Conservation (phyloP, 108 stramenopile genomes). For the Nannochloropsis gaditana region DNA sequence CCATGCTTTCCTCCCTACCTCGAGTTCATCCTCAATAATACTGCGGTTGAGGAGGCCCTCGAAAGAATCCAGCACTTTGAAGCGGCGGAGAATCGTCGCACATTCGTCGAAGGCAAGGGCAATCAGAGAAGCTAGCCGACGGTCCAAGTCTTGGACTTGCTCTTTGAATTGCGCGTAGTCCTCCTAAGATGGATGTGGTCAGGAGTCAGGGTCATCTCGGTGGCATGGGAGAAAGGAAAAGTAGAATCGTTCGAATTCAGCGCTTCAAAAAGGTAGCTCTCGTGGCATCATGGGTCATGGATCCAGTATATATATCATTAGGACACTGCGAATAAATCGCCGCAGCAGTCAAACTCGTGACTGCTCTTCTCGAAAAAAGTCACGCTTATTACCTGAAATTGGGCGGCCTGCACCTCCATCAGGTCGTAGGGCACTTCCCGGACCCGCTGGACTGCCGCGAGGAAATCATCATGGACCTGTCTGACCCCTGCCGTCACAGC, state of each 20-base stretch:
- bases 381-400: constrained; percentile 27
- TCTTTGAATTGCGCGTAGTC: neutral
- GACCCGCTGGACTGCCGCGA: constrained; percentile 62
- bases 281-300: too few relatives aligned
- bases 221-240: too few relatives aligned
- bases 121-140: constrained; percentile 71
- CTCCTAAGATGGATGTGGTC: neutral
- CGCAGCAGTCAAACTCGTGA: too few relatives aligned
- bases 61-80: constrained; percentile 75
- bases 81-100: constrained; percentile 71
- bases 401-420: constrained; percentile 70
- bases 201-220: too few relatives aligned
- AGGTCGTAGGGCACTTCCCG: constrained; percentile 77
- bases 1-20: neutral
- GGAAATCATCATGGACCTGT: constrained; percentile 72
- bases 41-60: constrained; percentile 75
- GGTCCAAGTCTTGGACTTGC: constrained; percentile 73
- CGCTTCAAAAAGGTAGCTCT: too few relatives aligned
- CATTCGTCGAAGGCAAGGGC: constrained; percentile 79
- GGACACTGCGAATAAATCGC: too few relatives aligned
- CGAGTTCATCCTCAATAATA: constrained; percentile 61
- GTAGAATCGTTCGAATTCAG: too few relatives aligned
- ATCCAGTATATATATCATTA: too few relatives aligned
- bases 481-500: constrained; percentile 69
- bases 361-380: too few relatives aligned